These are phyloP conservation scores for Sphaerosporella brunnea DNA, from an alignment of 495 filamentous ascomycete genomes.

Conservation along the genomic window DNA sequence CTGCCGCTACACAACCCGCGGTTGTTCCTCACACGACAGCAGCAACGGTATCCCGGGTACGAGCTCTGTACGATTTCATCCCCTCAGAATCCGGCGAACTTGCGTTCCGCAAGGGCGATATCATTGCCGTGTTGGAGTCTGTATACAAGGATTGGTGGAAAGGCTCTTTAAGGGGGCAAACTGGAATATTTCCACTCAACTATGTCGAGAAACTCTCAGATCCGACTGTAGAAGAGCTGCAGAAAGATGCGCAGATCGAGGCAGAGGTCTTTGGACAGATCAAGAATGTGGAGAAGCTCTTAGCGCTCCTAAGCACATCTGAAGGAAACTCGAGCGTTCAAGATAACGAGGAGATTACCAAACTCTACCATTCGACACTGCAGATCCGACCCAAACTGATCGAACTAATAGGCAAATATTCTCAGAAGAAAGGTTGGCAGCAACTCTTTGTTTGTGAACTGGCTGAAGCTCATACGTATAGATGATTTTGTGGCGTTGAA, in stretches of 20 bases:
- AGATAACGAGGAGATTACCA: conserved; percentile 86
- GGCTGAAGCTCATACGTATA: no score
- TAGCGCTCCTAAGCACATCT: conserved; percentile 86
- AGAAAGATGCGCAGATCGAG: conserved; percentile 93
- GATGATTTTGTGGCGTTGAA: conserved; percentile 97
- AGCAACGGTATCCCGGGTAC: conserved; percentile 88
- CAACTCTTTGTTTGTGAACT: no score
- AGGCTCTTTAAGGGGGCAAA: conserved; percentile 80
- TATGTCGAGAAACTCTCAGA: conserved; percentile 96
- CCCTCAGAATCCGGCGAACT: conserved; percentile 88
- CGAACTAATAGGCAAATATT: conserved; percentile 96
- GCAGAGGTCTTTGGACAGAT: conserved; percentile 95
- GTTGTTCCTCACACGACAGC: conserved; percentile 54
- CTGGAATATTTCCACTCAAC: conserved; percentile 94
- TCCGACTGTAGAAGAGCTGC: conserved; percentile 83
- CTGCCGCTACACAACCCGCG: conserved; percentile 31
- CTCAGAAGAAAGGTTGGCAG: conserved; percentile 98
- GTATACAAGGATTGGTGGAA: conserved; percentile 99
- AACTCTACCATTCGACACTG: conserved; percentile 79
- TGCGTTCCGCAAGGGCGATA: conserved; percentile 89
- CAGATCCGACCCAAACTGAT: conserved; percentile 93
- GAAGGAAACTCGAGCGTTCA: conserved; percentile 70
- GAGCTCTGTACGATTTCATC: conserved; percentile 84
- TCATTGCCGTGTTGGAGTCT: conserved; percentile 91
- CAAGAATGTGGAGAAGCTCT: conserved; percentile 92